A percentile compares a stretch with the other conserved stretches of the same genome.
Evolutionary conservation across 441 rosid species (phyloP).

Genomic region (Mallotus repandus): DNA sequence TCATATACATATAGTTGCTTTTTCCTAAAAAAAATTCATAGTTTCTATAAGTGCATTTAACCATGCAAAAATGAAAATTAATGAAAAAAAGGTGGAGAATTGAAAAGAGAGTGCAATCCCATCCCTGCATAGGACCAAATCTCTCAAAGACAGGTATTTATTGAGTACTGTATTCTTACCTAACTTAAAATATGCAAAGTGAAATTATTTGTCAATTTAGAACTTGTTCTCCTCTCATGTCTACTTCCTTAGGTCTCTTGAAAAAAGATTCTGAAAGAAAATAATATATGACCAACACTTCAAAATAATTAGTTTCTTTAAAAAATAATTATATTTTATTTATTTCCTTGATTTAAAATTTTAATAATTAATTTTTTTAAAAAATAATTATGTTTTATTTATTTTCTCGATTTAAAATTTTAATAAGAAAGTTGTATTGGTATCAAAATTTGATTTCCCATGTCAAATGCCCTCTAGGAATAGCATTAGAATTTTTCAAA

Average conservation of each 20-base stretch:
- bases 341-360: too few species aligned
- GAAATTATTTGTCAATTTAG: background rate
- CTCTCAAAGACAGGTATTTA: background rate
- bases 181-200: background rate
- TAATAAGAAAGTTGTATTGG: too few species aligned
- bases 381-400: too few species aligned
- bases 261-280: background rate
- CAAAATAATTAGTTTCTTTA: background rate
- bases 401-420: too few species aligned
- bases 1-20: too few species aligned
- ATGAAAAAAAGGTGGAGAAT: background rate
- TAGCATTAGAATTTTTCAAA: too few species aligned
- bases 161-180: slow-evolving; percentile 19
- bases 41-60: too few species aligned
- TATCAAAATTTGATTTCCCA: too few species aligned
- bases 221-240: slow-evolving; percentile 11
- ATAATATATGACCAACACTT: background rate
- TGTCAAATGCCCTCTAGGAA: too few species aligned
- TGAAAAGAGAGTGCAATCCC: slow-evolving; percentile 15
- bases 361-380: too few species aligned
- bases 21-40: background rate
- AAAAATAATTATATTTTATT: too few species aligned
- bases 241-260: background rate
- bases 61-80: too few species aligned
- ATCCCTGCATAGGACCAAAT: background rate